These are phyloP conservation scores for Lenwebbia sp. DNA, from an alignment of 345 rosid species.

Conservation along the genomic window DNA sequence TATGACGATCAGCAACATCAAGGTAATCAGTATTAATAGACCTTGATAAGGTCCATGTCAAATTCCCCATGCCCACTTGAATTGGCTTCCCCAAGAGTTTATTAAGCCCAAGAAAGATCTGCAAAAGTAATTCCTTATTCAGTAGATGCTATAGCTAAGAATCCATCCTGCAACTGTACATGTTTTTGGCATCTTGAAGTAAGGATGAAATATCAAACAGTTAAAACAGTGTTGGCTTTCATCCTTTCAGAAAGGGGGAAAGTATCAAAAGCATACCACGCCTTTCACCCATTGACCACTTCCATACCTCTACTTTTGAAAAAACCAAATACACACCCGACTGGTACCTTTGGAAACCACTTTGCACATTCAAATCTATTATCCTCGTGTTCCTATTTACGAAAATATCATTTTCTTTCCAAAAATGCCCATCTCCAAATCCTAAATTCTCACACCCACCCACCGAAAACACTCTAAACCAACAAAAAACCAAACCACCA, in stretches of 20 bases:
- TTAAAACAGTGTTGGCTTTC: not conserved
- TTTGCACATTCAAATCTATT: not conserved
- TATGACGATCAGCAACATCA: not conserved
- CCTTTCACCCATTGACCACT: not conserved
- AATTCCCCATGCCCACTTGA: constrained; percentile 21
- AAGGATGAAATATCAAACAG: not conserved
- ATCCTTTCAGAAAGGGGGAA: not conserved
- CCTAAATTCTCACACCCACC: not conserved
- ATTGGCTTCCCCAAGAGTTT: constrained; percentile 40
- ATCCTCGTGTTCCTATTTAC: not conserved
- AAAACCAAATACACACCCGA: not conserved
- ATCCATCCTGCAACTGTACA: not conserved
- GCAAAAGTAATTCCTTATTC: constrained; percentile 7
- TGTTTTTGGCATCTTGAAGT: not conserved
- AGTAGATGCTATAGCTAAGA: not conserved
- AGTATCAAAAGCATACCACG: not conserved
- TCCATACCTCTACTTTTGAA: not conserved
- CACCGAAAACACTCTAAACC: not conserved
- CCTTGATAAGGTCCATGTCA: constrained; percentile 58
- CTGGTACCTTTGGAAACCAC: not conserved
- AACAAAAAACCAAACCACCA: not conserved
- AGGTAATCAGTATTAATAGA: constrained; percentile 5
- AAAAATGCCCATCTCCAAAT: not conserved
- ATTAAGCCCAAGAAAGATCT: constrained; percentile 24
- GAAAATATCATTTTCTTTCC: not conserved